These are phyloP conservation scores for Alternaria arbusti DNA, from an alignment of 2,329 filamentous ascomycete genomes.

Conservation along the genomic window DNA sequence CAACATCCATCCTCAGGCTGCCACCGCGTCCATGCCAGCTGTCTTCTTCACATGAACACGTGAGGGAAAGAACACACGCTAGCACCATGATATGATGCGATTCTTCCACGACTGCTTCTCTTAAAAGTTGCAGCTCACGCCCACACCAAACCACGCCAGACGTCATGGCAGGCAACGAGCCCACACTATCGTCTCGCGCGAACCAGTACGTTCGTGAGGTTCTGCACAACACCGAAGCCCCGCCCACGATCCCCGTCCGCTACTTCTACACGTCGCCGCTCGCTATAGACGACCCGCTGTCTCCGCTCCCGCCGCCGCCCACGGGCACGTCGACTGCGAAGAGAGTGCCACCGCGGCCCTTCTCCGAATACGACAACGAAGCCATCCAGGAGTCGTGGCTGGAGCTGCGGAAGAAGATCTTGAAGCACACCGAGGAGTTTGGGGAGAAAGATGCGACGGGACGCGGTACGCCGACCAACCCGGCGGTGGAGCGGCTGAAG, in stretches of 20 bases:
- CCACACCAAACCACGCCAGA: not conserved
- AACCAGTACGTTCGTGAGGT: constrained; percentile 56
- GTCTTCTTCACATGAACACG: constrained; percentile 3
- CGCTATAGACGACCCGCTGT: constrained; percentile 88
- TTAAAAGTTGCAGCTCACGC: constrained; percentile 6
- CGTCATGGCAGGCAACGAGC: constrained; percentile 27
- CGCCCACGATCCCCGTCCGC: constrained; percentile 44
- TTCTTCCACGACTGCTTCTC: constrained; percentile 3
- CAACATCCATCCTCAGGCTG: constrained; percentile 19
- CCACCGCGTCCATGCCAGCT: constrained; percentile 12
- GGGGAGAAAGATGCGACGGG: constrained; percentile 40
- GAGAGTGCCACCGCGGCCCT: constrained; percentile 74
- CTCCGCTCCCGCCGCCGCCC: constrained; percentile 64
- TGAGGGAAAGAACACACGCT: constrained; percentile 12
- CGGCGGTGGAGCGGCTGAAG: constrained; percentile 43
- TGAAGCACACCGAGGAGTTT: constrained; percentile 50
- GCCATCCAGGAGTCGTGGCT: constrained; percentile 81
- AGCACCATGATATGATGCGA: constrained; percentile 22
- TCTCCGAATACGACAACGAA: constrained; percentile 78
- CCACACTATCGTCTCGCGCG: constrained; percentile 39
- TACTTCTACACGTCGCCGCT: constrained; percentile 87
- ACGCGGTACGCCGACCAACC: constrained; percentile 38
- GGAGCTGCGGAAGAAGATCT: constrained; percentile 60
- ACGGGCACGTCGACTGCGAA: constrained; percentile 54
- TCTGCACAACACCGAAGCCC: constrained; percentile 47